Evolutionary conservation across 1,139 yeast species (phyloP).

Genomic region (Kodamaea fungicola): DNA sequence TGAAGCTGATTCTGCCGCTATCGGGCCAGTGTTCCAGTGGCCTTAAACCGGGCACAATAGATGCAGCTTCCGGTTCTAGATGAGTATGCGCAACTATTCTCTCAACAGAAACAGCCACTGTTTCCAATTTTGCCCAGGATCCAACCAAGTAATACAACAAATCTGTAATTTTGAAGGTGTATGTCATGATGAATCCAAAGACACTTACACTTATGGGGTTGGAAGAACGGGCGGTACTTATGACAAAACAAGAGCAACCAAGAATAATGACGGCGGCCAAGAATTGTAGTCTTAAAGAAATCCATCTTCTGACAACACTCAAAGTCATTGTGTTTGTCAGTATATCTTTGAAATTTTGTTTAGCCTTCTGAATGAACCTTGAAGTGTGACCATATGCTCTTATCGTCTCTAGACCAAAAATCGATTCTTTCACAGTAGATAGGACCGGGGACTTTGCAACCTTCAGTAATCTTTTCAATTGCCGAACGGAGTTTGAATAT

Average conservation of each 20-base stretch:
- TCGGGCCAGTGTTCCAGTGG: constrained; percentile 32
- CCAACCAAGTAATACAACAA: constrained; percentile 31
- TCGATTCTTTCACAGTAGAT: constrained; percentile 37
- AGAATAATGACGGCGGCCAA: constrained; percentile 33
- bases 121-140: constrained; percentile 35
- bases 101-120: constrained; percentile 32
- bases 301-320: constrained; percentile 33
- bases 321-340: constrained; percentile 20
- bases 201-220: constrained; percentile 25
- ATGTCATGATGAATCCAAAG: constrained; percentile 38
- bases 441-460: constrained; percentile 32
- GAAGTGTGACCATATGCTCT: constrained; percentile 29
- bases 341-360: constrained; percentile 18
- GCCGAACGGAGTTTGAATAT: constrained; percentile 37
- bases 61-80: constrained; percentile 32
- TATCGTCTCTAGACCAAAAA: constrained; percentile 36
- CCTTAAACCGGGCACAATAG: constrained; percentile 23
- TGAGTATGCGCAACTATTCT: constrained; percentile 36
- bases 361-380: constrained; percentile 23
- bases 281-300: constrained; percentile 35
- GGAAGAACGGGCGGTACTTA: constrained; percentile 1
- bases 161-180: constrained; percentile 32
- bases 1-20: constrained; percentile 27
- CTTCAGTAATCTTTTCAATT: constrained; percentile 32
- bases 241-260: constrained; percentile 19